Evolutionary conservation across 768 basidiomycete genomes (phyloP).

Genomic region (Pulveroboletus sp.): DNA sequence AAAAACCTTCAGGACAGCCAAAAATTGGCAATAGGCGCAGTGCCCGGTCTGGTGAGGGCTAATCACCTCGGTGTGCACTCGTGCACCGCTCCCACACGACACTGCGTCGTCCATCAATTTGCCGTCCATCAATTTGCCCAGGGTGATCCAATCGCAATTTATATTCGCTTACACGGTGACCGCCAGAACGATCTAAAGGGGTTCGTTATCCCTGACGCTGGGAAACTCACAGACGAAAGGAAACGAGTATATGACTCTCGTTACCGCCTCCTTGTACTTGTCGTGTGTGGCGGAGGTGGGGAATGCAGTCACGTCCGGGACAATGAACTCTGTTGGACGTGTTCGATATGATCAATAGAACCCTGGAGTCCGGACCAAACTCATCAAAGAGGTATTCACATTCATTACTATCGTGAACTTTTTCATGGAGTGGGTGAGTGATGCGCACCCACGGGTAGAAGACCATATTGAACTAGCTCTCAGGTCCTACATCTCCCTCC

Average conservation of each 20-base stretch:
- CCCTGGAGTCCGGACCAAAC: not conserved
- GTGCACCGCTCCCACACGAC: no score
- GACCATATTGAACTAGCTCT: slow-evolving; percentile 6
- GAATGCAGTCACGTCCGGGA: slow-evolving; percentile 4
- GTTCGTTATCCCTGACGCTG: not conserved
- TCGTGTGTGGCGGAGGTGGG: not conserved
- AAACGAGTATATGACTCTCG: not conserved
- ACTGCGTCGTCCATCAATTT: not conserved
- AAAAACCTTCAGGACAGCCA: no score
- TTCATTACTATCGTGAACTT: not conserved
- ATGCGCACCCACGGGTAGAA: slow-evolving; percentile 5
- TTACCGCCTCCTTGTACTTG: not conserved
- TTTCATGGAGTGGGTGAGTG: not conserved
- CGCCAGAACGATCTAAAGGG: not conserved
- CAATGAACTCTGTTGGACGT: not conserved
- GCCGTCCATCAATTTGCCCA: not conserved
- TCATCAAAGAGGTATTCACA: slow-evolving; percentile 5
- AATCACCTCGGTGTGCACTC: no score
- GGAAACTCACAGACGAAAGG: not conserved
- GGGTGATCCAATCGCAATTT: not conserved
- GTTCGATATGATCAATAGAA: no score
- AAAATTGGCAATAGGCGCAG: no score
- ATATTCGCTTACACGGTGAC: not conserved
- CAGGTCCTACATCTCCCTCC: slow-evolving; percentile 6
- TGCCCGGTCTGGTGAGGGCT: no score